Evolutionary conservation across 2,329 filamentous ascomycete species (phyloP).

Genomic region (Fusarium nematophilum): DNA sequence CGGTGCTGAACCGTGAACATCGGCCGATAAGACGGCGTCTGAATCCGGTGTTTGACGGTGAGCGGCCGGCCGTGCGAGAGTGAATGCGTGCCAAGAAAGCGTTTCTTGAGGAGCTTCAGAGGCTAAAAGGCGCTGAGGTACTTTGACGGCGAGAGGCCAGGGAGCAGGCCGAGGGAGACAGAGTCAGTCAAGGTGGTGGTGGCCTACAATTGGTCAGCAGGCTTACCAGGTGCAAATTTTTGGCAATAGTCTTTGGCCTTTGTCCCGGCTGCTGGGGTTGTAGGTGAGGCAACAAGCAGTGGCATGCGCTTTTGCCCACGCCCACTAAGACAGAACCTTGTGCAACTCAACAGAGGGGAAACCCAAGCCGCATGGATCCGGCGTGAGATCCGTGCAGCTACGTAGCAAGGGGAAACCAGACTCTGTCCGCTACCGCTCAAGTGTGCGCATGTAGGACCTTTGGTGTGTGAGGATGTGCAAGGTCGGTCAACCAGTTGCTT

Average conservation of each 20-base stretch:
- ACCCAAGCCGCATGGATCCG: slow-evolving; percentile 14
- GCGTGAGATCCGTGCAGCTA: slow-evolving; percentile 9
- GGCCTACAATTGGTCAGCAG: slow-evolving; percentile 26
- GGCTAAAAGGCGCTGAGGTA: slow-evolving; percentile 21
- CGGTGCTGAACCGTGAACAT: slow-evolving; percentile 16
- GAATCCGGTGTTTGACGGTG: slow-evolving; percentile 29
- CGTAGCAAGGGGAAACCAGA: slow-evolving; percentile 15
- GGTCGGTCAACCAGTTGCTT: slow-evolving; percentile 19
- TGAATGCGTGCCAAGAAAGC: slow-evolving; percentile 23
- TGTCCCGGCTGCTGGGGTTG: slow-evolving; percentile 21
- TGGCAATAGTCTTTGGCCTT: slow-evolving; percentile 38
- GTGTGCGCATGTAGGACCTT: slow-evolving; percentile 35
- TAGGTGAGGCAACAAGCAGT: slow-evolving; percentile 21
- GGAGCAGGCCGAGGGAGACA: slow-evolving; percentile 16
- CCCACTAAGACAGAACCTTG: slow-evolving; percentile 27
- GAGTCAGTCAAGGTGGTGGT: slow-evolving; percentile 22
- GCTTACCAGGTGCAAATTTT: slow-evolving; percentile 27
- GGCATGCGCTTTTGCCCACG: slow-evolving; percentile 27
- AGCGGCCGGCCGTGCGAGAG: slow-evolving; percentile 25
- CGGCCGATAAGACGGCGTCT: slow-evolving; percentile 33
- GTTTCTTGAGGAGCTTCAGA: slow-evolving; percentile 21
- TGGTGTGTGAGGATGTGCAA: slow-evolving; percentile 30
- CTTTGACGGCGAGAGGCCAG: not conserved
- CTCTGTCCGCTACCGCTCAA: slow-evolving; percentile 22
- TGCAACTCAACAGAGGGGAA: slow-evolving; percentile 30